Percentiles rank a stretch among this genome's conserved stretches.
Conservation (phyloP, 2,329 filamentous ascomycete species). For the Westerdykella sp. region DNA sequence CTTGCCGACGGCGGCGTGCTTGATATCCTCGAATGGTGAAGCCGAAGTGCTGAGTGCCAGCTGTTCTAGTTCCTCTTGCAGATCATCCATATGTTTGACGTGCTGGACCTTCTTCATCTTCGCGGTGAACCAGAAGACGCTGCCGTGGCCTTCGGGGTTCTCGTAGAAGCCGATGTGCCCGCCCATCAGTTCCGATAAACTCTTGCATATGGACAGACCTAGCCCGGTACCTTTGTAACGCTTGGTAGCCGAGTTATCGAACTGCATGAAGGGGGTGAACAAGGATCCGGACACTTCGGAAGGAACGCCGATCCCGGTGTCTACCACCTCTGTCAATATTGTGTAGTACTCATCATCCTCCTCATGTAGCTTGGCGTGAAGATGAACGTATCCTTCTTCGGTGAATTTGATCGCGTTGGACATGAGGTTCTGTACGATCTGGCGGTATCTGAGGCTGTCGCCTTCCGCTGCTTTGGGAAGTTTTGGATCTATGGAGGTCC, state of each 20-base stretch:
- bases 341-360: constrained; percentile 42
- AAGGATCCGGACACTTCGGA: constrained; percentile 42
- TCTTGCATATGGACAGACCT: constrained; percentile 54
- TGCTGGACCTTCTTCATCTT: constrained; percentile 28
- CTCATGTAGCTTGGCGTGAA: constrained; percentile 38
- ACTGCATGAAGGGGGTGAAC: constrained; percentile 53
- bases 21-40: constrained; percentile 19
- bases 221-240: constrained; percentile 52
- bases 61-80: constrained; percentile 9
- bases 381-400: constrained; percentile 47
- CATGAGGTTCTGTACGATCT: constrained; percentile 57
- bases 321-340: constrained; percentile 49
- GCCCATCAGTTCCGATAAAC: constrained; percentile 51
- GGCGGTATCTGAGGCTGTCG: constrained; percentile 55
- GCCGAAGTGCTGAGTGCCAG: constrained; percentile 7
- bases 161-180: constrained; percentile 46
- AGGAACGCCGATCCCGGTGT: constrained; percentile 51
- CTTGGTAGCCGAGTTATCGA: constrained; percentile 50
- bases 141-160: constrained; percentile 45
- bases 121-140: constrained; percentile 49
- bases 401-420: constrained; percentile 59
- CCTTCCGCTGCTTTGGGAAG: constrained; percentile 49
- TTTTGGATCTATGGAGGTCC: constrained; percentile 40
- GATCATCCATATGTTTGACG: constrained; percentile 8
- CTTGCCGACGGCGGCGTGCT: constrained; percentile 14